A percentile compares a stretch with the other conserved stretches of the same genome.
Conservation (phyloP, 2,329 filamentous ascomycete genomes). For the Aspergillus sp. region DNA sequence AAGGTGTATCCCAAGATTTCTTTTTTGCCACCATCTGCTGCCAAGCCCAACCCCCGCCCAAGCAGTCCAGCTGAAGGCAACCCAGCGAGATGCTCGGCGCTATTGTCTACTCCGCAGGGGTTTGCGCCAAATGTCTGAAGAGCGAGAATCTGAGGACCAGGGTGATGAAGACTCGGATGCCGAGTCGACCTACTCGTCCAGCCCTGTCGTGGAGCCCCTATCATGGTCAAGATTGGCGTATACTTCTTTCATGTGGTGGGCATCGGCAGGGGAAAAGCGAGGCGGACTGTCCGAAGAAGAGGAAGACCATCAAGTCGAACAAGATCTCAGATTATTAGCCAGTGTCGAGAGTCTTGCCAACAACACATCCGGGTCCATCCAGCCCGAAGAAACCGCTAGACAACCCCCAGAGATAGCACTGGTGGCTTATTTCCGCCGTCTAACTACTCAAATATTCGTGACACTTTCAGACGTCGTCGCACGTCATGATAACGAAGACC, state of each 20-base stretch:
- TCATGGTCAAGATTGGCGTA: conserved; percentile 60
- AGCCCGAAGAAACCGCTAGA: conserved; percentile 21
- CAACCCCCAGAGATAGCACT: conserved; percentile 43
- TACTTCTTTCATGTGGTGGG: conserved; percentile 64
- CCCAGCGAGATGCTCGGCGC: conserved; percentile 81
- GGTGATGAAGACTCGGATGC: conserved; percentile 34
- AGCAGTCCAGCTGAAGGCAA: conserved; percentile 62
- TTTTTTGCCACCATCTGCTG: conserved; percentile 53
- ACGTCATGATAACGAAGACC: conserved; percentile 28
- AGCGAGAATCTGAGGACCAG: conserved; percentile 20
- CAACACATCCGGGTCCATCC: conserved; percentile 18
- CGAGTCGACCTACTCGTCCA: conserved; percentile 39
- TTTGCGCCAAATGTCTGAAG: conserved; percentile 39
- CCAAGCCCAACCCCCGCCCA: conserved; percentile 34
- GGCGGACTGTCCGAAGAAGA: conserved; percentile 51
- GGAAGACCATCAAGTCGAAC: conserved; percentile 41
- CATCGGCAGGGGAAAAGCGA: conserved; percentile 58
- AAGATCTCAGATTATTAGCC: conserved; percentile 38
- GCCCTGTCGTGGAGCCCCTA: conserved; percentile 49
- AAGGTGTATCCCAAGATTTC: conserved; percentile 74
- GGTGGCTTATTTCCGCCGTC: conserved; percentile 47
- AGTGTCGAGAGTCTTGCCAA: conserved; percentile 30
- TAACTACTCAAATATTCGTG: conserved; percentile 43
- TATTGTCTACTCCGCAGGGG: conserved; percentile 66
- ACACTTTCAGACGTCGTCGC: conserved; percentile 40